phyloP scores from a whole-genome alignment of 768 basidiomycete genomes.

The Cystofilobasidium macerans region DNA sequence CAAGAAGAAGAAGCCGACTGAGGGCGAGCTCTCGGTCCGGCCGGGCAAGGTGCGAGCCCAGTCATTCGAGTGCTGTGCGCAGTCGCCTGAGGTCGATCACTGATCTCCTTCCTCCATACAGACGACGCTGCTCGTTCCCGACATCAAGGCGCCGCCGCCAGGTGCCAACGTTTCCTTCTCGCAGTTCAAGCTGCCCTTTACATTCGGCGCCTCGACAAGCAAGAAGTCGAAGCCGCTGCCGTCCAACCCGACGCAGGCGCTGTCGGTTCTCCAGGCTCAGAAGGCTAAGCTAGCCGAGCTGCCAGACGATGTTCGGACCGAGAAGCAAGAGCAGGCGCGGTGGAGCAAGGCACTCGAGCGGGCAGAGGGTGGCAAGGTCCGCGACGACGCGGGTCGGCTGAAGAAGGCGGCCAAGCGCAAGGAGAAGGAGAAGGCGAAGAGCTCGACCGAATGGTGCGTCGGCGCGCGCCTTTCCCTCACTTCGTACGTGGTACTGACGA shows the following conservation, averaged over 20 bases:
- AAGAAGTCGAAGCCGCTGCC: slow-evolving; percentile 22
- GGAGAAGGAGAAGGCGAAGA: slow-evolving; percentile 78
- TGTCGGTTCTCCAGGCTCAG: slow-evolving; percentile 63
- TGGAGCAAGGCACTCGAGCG: slow-evolving; percentile 85
- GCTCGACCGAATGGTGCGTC: slow-evolving; percentile 72
- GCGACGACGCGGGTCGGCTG: slow-evolving; percentile 68
- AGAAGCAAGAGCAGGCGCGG: slow-evolving; percentile 66
- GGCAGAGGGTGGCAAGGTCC: slow-evolving; percentile 80
- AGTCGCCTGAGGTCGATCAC: too few species aligned
- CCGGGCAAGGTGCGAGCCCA: slow-evolving; percentile 34
- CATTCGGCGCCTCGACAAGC: slow-evolving; percentile 28
- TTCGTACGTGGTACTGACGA: background rate
- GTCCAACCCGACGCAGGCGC: slow-evolving; percentile 68
- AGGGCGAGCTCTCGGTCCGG: slow-evolving; percentile 32
- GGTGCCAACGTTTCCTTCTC: slow-evolving; percentile 61
- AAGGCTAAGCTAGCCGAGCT: slow-evolving; percentile 65
- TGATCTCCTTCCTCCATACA: too few species aligned
- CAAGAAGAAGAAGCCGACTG: slow-evolving; percentile 41
- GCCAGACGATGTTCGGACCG: slow-evolving; percentile 72
- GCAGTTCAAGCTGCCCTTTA: slow-evolving; percentile 45
- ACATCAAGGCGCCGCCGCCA: slow-evolving; percentile 14
- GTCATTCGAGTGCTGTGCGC: too few species aligned
- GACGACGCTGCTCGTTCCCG: slow-evolving; percentile 64
- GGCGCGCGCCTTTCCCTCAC: background rate
- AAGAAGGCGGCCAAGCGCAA: slow-evolving; percentile 90